Conservation (phyloP, 2,329 filamentous ascomycete species). For the Scedosporium minutisporum region DNA sequence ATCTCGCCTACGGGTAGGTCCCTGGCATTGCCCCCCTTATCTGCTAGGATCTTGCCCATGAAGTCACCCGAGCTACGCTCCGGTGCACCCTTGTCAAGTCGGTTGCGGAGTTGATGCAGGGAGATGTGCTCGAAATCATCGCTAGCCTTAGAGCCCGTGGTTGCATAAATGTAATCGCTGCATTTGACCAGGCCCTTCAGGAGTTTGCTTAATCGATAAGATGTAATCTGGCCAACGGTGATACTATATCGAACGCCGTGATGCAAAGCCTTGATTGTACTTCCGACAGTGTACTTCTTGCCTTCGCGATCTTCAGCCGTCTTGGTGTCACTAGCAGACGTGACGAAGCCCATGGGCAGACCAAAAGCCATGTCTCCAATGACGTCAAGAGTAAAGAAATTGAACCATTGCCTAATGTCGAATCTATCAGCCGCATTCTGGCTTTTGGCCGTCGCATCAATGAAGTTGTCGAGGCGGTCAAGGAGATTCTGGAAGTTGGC, state of each 20-base stretch:
- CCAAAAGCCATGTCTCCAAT: background rate
- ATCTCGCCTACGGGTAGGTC: slow-evolving; percentile 48
- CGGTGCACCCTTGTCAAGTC: slow-evolving; percentile 20
- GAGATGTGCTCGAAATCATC: background rate
- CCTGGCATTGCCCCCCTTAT: slow-evolving; percentile 27
- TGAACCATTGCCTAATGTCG: background rate
- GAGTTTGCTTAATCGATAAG: background rate
- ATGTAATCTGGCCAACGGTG: background rate
- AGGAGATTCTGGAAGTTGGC: background rate
- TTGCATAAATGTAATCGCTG: background rate
- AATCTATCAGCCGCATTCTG: background rate
- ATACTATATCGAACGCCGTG: background rate
- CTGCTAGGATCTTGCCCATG: slow-evolving; percentile 45
- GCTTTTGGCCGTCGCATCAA: background rate
- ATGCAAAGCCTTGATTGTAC: background rate
- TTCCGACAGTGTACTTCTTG: background rate
- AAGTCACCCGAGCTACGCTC: slow-evolving; percentile 49
- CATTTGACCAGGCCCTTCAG: background rate
- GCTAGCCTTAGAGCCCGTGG: background rate
- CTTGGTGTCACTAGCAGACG: background rate
- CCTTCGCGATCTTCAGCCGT: background rate
- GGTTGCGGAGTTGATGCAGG: slow-evolving; percentile 34
- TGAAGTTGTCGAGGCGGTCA: background rate
- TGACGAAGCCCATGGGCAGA: background rate
- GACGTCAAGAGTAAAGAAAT: background rate